phyloP scores from a whole-genome alignment of 2,329 filamentous ascomycete genomes.

The Bertia moriformis region DNA sequence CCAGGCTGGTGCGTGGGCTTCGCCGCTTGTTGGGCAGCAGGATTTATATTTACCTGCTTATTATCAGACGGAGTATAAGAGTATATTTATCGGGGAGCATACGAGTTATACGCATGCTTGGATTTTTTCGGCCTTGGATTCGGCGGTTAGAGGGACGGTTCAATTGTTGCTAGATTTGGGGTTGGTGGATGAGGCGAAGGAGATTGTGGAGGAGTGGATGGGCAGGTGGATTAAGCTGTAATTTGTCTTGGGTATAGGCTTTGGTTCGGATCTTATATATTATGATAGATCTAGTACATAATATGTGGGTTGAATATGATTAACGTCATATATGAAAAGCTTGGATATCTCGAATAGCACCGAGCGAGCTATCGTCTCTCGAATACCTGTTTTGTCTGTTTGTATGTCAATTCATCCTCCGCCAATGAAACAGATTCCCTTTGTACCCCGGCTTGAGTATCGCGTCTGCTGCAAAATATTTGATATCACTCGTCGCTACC shows the following conservation, averaged over 20 bases:
- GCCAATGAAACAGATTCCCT: conserved; percentile 19
- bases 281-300: no score
- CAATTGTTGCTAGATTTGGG: conserved; percentile 39
- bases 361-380: no score
- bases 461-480: conserved; percentile 18
- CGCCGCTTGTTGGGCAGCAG: conserved; percentile 35
- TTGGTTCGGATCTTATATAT: no score
- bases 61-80: conserved; percentile 35
- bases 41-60: conserved; percentile 44
- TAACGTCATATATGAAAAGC: no score
- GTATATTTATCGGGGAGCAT: conserved; percentile 36
- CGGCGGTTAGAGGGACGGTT: conserved; percentile 35
- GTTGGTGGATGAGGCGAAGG: conserved; percentile 45
- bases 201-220: conserved; percentile 41
- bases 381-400: conserved; percentile 15
- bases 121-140: conserved; percentile 29
- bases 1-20: conserved; percentile 38
- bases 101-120: conserved; percentile 7
- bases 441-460: conserved; percentile 17
- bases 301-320: no score
- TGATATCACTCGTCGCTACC: conserved; percentile 20
- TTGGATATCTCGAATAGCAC: no score
- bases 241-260: no score
- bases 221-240: conserved; percentile 8
- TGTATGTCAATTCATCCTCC: conserved; percentile 21